phyloP scores from a whole-genome alignment of 2,329 filamentous ascomycete genomes.

The Neonectria coccinea region DNA sequence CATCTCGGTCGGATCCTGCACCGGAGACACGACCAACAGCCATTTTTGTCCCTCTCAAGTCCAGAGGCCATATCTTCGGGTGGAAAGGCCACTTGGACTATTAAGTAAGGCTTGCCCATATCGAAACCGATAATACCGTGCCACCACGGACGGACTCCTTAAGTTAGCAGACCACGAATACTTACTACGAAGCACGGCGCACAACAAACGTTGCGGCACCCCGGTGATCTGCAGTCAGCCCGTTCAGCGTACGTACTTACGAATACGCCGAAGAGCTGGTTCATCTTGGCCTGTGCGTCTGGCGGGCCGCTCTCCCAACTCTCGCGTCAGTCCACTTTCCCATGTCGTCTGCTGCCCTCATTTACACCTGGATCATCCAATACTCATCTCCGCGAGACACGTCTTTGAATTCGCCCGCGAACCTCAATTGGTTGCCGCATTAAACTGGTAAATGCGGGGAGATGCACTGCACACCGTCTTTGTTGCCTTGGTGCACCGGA shows the following conservation, averaged over 20 bases:
- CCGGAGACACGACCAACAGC: conserved; percentile 11
- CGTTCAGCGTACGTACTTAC: background rate
- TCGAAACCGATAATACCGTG: background rate
- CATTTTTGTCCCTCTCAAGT: background rate
- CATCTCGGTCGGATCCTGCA: conserved; percentile 14
- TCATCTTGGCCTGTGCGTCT: conserved; percentile 17
- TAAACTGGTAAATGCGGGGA: conserved; percentile 15
- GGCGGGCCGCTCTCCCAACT: conserved; percentile 16
- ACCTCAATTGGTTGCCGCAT: background rate
- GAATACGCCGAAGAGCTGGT: conserved; percentile 12
- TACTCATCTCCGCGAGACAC: conserved; percentile 2
- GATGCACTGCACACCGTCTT: conserved; percentile 10
- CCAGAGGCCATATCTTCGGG: background rate
- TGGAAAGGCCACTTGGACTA: background rate
- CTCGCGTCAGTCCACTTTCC: conserved; percentile 25
- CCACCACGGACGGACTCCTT: background rate
- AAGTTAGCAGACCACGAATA: background rate
- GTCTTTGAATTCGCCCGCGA: background rate
- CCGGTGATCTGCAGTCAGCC: background rate
- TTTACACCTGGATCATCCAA: conserved; percentile 5
- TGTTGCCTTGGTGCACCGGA: conserved; percentile 3
- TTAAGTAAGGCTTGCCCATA: background rate
- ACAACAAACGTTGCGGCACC: background rate
- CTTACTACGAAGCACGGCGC: background rate
- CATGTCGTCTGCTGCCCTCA: conserved; percentile 7